Evolutionary conservation across 202 grass and related monocot genomes (phyloP).

Genomic region (Thinopyrum obtusiflorum): DNA sequence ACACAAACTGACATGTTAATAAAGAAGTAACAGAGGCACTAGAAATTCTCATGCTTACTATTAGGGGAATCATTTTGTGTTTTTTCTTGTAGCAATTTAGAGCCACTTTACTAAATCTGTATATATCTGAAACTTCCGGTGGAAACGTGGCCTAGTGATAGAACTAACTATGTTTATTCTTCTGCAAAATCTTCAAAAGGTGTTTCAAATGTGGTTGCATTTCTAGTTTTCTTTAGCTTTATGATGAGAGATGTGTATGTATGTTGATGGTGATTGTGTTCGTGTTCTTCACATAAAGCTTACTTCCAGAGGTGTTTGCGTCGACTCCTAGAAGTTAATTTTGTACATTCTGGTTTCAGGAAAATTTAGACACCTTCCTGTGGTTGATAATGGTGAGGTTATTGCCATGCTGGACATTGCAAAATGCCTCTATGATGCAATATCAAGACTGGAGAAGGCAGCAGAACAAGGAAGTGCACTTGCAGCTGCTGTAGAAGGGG

Average conservation of each 20-base stretch:
- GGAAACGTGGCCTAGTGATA: neutral
- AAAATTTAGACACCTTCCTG: slow-evolving; percentile 98
- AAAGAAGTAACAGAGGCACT: slow-evolving; percentile 16
- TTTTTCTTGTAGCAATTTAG: neutral
- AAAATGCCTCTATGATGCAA: slow-evolving; percentile 97
- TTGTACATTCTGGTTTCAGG: slow-evolving; percentile 50
- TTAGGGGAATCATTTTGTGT: neutral
- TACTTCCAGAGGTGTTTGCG: neutral
- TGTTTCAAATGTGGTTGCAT: neutral
- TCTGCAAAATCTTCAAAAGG: neutral
- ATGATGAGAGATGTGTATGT: neutral
- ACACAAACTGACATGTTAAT: neutral
- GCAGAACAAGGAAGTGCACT: slow-evolving; percentile 79
- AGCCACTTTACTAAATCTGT: neutral
- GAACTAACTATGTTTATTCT: neutral
- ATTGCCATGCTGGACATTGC: slow-evolving; percentile 93
- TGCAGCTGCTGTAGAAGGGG: slow-evolving; percentile 83
- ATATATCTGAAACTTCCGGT: neutral
- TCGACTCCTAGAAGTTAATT: slow-evolving; percentile 21
- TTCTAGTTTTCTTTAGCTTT: neutral
- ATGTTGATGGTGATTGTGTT: slow-evolving; percentile 19
- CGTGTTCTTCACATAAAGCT: slow-evolving; percentile 18
- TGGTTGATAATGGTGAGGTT: slow-evolving; percentile 97
- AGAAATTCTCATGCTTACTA: neutral
- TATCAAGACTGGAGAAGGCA: slow-evolving; percentile 89